A percentile compares a stretch with the other conserved stretches of the same genome.
These are phyloP conservation scores for Cavenderia fasciculata DNA, from an alignment of 78 protist species.

Conservation along the genomic window DNA sequence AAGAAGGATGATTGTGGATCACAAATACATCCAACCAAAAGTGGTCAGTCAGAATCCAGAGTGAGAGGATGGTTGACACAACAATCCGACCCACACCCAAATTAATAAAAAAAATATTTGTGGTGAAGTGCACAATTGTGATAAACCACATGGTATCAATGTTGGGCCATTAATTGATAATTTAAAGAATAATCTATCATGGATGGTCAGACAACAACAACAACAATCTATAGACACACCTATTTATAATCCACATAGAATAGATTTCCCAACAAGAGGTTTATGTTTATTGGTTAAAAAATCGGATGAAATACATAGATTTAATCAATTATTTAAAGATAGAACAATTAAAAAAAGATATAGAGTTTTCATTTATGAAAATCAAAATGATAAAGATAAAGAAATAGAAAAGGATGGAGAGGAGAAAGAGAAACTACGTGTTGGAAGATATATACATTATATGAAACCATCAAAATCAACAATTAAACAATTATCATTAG, in stretches of 20 bases:
- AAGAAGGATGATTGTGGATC: too few species aligned
- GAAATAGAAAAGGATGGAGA: not conserved
- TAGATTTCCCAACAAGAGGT: constrained; percentile 60
- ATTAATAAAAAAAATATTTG: too few species aligned
- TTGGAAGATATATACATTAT: constrained; percentile 30
- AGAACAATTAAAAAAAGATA: constrained; percentile 11
- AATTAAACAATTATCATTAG: not conserved
- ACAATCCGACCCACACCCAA: too few species aligned
- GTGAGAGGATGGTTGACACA: too few species aligned
- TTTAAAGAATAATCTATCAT: constrained; percentile 11
- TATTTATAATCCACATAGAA: constrained; percentile 47
- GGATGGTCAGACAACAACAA: not conserved
- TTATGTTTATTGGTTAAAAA: constrained; percentile 27
- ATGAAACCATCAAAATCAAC: constrained; percentile 6
- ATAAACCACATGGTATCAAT: constrained; percentile 52
- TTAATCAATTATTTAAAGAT: constrained; percentile 8
- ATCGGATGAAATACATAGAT: not conserved
- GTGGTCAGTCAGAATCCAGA: too few species aligned
- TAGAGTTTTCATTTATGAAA: not conserved
- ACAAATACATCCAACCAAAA: too few species aligned
- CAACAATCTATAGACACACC: not conserved
- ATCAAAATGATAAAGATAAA: not conserved
- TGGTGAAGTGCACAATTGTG: too few species aligned
- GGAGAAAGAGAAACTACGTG: not conserved
- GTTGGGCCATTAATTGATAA: constrained; percentile 4